A percentile compares a stretch with the other conserved stretches of the same genome.
phyloP scores from a whole-genome alignment of 768 basidiomycete species.

The Xanthoconium stramineum region DNA sequence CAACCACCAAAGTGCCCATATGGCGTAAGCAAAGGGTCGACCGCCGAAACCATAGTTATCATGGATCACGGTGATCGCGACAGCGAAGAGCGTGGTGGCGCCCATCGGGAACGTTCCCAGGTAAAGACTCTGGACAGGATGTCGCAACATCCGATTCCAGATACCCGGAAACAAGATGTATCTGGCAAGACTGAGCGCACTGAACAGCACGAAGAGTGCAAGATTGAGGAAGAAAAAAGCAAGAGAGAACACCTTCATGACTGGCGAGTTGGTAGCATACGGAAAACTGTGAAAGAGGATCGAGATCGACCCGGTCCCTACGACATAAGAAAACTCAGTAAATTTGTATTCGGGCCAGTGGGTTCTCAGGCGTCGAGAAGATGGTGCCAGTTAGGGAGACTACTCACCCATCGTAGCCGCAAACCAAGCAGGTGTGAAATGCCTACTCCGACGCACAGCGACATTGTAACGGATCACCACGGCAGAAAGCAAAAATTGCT shows the following conservation, averaged over 20 bases:
- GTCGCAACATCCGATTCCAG: slow-evolving; percentile 45
- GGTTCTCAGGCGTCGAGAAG: neutral
- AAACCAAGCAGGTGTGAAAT: slow-evolving; percentile 58
- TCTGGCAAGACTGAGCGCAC: slow-evolving; percentile 41
- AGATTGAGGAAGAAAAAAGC: slow-evolving; percentile 61
- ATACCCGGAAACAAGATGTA: slow-evolving; percentile 54
- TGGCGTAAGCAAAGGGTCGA: slow-evolving; percentile 44
- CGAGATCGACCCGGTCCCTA: slow-evolving; percentile 52
- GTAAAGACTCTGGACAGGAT: slow-evolving; percentile 51
- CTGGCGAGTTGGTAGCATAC: slow-evolving; percentile 41
- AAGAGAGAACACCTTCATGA: slow-evolving; percentile 42
- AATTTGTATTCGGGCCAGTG: neutral
- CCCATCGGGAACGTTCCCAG: slow-evolving; percentile 57
- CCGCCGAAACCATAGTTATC: slow-evolving; percentile 48
- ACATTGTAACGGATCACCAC: neutral
- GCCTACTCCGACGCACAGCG: slow-evolving; percentile 23
- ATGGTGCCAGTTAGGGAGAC: neutral
- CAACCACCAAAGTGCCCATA: slow-evolving; percentile 73
- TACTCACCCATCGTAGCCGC: slow-evolving; percentile 52
- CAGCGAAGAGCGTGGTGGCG: slow-evolving; percentile 53
- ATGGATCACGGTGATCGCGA: slow-evolving; percentile 46
- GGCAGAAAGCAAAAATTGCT: slow-evolving; percentile 4
- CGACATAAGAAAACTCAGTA: neutral
- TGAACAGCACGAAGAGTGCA: slow-evolving; percentile 50
- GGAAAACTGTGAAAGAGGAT: slow-evolving; percentile 57